Conservation (phyloP, 768 basidiomycete species). For the Boletus sensibilis region DNA sequence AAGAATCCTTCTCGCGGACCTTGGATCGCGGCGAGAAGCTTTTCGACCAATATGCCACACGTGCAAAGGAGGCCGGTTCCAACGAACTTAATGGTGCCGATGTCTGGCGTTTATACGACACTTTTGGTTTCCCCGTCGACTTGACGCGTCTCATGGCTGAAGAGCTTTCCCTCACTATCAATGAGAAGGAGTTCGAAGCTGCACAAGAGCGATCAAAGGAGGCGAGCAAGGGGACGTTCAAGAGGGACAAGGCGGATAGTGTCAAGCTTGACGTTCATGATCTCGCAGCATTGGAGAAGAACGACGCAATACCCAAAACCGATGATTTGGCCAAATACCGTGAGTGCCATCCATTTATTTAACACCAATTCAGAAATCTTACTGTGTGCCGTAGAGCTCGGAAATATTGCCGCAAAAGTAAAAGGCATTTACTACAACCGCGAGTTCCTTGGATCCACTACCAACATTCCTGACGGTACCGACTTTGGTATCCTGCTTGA, state of each 20-base stretch:
- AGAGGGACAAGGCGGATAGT: constrained; percentile 62
- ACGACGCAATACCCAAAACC: constrained; percentile 78
- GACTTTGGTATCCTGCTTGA: constrained; percentile 88
- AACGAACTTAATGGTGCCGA: constrained; percentile 84
- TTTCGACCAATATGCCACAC: constrained; percentile 82
- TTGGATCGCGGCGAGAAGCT: constrained; percentile 95
- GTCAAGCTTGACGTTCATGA: constrained; percentile 97
- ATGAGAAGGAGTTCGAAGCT: constrained; percentile 84
- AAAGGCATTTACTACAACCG: constrained; percentile 86
- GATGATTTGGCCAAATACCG: constrained; percentile 92
- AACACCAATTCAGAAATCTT: not conserved
- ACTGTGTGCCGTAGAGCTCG: constrained; percentile 52
- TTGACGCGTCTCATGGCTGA: constrained; percentile 97
- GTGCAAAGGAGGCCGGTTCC: constrained; percentile 59
- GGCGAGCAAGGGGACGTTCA: constrained; percentile 82
- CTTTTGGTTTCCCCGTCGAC: constrained; percentile 97
- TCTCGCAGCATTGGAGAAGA: constrained; percentile 80
- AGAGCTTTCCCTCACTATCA: constrained; percentile 80
- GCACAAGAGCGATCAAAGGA: constrained; percentile 88
- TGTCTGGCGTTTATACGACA: constrained; percentile 97
- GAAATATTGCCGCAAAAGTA: constrained; percentile 72
- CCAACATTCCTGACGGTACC: constrained; percentile 58
- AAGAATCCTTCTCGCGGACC: constrained; percentile 96
- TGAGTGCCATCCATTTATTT: constrained; percentile 38
- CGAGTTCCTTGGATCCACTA: constrained; percentile 67